Evolutionary conservation across 495 filamentous ascomycete species (phyloP), one percentile per base, ranked within the genome.

Genomic region (Amorphotheca resinae): DNA sequence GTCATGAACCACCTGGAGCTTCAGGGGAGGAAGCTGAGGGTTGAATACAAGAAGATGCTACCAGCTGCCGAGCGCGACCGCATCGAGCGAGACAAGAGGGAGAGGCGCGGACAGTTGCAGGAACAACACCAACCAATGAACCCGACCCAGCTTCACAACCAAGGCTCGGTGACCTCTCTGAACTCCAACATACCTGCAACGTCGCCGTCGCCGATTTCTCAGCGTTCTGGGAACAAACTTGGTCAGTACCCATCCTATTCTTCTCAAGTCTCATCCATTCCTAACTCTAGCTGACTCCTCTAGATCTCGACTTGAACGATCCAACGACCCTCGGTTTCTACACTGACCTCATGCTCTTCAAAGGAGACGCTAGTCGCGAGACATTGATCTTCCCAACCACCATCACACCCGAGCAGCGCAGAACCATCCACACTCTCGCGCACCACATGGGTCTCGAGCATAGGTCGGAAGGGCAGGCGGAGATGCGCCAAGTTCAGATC

Each of bases 21-120:
- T 12, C 85, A 95, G 58, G 91, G 91, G 15, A 70, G 91, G 33
- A 95, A 95, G 61, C 65, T 98, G 54, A 72, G 91, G 28, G 91
- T 98, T 9, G 91, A 98, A 59, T 98, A 96, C 64, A 98, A 98
- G 71, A 98, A 96, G 68, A 98, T 98, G 91, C 73, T 98, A 16
- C 91, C 91, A 9, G 68, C 87, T 36, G 82, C 87, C 41, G 91
- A 98, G 59, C 77, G 91, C 38, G 91, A 98, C 59, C 77, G 93
- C 16, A 98, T 98, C 48, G 91, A 98, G 58, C 73, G 91, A 21
- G 91, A 96, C 64, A 98, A 98, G 75, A 73, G 91, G 33, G 91
- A 96, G 67, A 83, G 91, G 56, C 80, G 91, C 48, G 91, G 91
- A 34, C 91, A 98, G 61, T 69, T 98, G 31, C 87, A 96, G 60